phyloP scores from a whole-genome alignment of 768 basidiomycete genomes.

The Suillus cothurnatus region DNA sequence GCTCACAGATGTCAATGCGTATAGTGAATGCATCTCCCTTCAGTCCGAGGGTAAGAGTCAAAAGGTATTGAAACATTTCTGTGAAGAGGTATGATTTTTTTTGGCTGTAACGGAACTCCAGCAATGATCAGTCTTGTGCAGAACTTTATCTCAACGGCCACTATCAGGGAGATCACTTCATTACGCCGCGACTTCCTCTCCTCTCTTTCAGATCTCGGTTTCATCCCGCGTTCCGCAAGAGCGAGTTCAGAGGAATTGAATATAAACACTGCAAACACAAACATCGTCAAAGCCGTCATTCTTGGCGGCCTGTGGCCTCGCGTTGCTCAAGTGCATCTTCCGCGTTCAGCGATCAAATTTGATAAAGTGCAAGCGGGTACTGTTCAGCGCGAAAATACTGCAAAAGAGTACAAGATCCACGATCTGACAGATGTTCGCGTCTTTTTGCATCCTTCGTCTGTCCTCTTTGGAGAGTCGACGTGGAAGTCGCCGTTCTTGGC shows the following conservation, averaged over 20 bases:
- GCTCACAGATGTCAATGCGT: slow-evolving; percentile 79
- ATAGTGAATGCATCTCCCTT: slow-evolving; percentile 59
- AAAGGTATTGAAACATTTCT: slow-evolving; percentile 55
- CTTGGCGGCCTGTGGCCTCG: slow-evolving; percentile 89
- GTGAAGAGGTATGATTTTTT: slow-evolving; percentile 56
- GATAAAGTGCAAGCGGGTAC: slow-evolving; percentile 85
- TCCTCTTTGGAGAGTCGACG: slow-evolving; percentile 68
- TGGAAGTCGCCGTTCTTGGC: slow-evolving; percentile 82
- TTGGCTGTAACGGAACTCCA: slow-evolving; percentile 11
- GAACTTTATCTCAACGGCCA: slow-evolving; percentile 81
- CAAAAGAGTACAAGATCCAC: slow-evolving; percentile 81
- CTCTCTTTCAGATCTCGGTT: slow-evolving; percentile 70
- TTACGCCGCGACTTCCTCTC: slow-evolving; percentile 78
- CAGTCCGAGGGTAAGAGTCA: slow-evolving; percentile 52
- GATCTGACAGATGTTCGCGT: slow-evolving; percentile 67
- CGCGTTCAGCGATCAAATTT: slow-evolving; percentile 74
- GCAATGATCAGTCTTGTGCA: slow-evolving; percentile 28
- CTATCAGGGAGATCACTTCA: slow-evolving; percentile 76
- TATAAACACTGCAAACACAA: slow-evolving; percentile 61
- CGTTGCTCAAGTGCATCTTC: slow-evolving; percentile 75
- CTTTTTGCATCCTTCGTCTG: slow-evolving; percentile 82
- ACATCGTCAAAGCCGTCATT: slow-evolving; percentile 82
- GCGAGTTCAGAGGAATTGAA: slow-evolving; percentile 59
- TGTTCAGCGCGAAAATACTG: slow-evolving; percentile 81
- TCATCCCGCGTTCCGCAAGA: slow-evolving; percentile 52